These are phyloP conservation scores for Coprinellus micaceus DNA, from an alignment of 768 basidiomycete genomes.

Conservation along the genomic window DNA sequence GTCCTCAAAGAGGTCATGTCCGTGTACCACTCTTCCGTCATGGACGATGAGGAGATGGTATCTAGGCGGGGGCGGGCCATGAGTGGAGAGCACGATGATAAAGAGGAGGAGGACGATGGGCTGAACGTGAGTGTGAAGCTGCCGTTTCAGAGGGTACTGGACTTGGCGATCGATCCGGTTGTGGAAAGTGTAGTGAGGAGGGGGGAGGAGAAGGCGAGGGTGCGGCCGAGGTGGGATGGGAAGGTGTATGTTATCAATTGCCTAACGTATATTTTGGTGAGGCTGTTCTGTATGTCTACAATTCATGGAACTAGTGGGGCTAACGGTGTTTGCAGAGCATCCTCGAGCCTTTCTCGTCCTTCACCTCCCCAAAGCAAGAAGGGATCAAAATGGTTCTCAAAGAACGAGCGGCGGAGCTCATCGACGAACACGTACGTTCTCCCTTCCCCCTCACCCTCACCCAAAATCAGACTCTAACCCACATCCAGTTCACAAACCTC, in stretches of 20 bases:
- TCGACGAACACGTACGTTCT: constrained; percentile 76
- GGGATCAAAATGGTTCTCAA: constrained; percentile 61
- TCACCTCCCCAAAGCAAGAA: constrained; percentile 58
- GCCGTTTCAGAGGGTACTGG: constrained; percentile 66
- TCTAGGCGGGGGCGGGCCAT: constrained; percentile 26
- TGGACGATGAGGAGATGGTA: constrained; percentile 55
- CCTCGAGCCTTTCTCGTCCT: constrained; percentile 57
- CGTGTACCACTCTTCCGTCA: constrained; percentile 83
- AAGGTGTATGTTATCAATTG: constrained; percentile 86
- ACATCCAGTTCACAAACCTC: constrained; percentile 42
- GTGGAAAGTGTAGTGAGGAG: constrained; percentile 69
- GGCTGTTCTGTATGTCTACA: constrained; percentile 15
- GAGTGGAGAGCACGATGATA: neutral
- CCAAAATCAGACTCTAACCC: constrained; percentile 4
- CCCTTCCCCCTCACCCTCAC: neutral
- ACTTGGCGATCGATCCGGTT: constrained; percentile 82
- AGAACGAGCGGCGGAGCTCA: constrained; percentile 56
- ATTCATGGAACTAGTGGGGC: neutral
- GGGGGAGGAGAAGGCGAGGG: constrained; percentile 59
- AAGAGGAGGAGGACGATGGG: neutral
- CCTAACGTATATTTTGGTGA: constrained; percentile 74
- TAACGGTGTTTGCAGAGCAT: constrained; percentile 41
- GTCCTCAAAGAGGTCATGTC: constrained; percentile 84
- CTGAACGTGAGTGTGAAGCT: neutral
- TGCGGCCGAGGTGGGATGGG: constrained; percentile 69